phyloP scores from a whole-genome alignment of 169 alveolate species.

The Haemoproteus tartakovskyi region DNA sequence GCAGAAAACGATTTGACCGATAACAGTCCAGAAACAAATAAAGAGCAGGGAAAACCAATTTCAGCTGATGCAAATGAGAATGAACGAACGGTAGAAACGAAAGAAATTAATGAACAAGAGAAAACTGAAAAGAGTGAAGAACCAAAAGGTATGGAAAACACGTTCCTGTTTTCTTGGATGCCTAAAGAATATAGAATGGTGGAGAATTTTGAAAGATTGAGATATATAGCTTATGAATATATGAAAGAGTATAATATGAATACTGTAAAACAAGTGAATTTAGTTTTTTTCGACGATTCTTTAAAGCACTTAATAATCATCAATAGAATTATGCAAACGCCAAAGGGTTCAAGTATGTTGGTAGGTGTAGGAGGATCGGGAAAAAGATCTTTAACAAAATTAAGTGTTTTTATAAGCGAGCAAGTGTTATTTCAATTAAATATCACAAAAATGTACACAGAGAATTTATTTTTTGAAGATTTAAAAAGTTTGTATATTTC shows the following conservation, averaged over 20 bases:
- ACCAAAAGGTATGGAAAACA: constrained; percentile 9
- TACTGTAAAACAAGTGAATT: constrained; percentile 88
- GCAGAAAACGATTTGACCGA: constrained; percentile 59
- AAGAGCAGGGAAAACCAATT: neutral
- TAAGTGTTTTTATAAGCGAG: constrained; percentile 89
- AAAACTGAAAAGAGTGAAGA: neutral
- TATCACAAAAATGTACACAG: constrained; percentile 88
- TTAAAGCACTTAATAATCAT: constrained; percentile 91
- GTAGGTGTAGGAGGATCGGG: constrained; percentile 99
- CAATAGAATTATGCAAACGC: constrained; percentile 89
- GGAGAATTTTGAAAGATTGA: constrained; percentile 78
- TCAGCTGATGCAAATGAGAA: neutral
- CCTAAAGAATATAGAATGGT: constrained; percentile 80
- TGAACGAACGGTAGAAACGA: neutral
- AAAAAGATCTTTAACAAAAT: constrained; percentile 92
- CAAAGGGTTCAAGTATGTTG: constrained; percentile 92
- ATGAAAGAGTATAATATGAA: constrained; percentile 88
- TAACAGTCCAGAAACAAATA: constrained; percentile 1
- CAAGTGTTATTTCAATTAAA: constrained; percentile 86
- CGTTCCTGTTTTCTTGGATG: constrained; percentile 59
- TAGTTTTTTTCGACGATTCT: constrained; percentile 96
- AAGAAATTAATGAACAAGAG: neutral
- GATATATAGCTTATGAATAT: constrained; percentile 82
- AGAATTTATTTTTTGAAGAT: constrained; percentile 89
- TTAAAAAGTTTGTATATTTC: constrained; percentile 84